Base-by-base conservation (phyloP, 2,329 filamentous ascomycete genomes). In the Fusarium compactum region DNA sequence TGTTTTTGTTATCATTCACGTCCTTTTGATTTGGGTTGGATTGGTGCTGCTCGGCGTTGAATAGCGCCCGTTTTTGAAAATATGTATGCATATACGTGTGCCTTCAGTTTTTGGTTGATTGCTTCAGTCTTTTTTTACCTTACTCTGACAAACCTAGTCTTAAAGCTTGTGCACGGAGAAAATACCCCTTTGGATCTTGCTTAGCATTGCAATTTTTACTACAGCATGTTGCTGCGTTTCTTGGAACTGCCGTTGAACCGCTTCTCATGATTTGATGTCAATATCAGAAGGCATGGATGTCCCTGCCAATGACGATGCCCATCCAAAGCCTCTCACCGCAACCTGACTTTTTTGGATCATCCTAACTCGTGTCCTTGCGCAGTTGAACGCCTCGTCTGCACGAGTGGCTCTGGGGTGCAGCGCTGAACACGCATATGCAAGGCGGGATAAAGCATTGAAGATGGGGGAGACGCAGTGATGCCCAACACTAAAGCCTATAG, bases 31-130 rank as follows among this genome's bases (percentile, higher is more conserved):
- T 47, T 60, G 54, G 64, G 38, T 50, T 55, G 44, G 25, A 56
- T 62, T 57, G 66, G 65, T 65, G 72, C 68, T 74, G 64, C 32
- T 47, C 40, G 72, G 72, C 72, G 70, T 75, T 74, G 69, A 66
- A 58, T 50, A 59, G 54, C 58, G 66, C 59, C 44, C 40, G 46
- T 56, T 62, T 51, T 54, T 69, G 53, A 29, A 44, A 53, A 53
- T 56, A 38, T 52, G 48, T 68, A 53, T 59, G 53, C 38, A 34
- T 54, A 45, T 32, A 43, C 24, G 41, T 45, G 24, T 27, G 18
- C 8, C 16, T 65, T 66, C 9, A 41, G n/a, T 50, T 61, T 50
- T 47, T 56, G 32, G 55, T 48, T 43, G 40, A 48, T 48, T 59
- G 25, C 48, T 59, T 63, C 43, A 40, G 14, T 29, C 38, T 25